Percentiles rank a stretch among this genome's conserved stretches.
phyloP scores from a whole-genome alignment of 768 basidiomycete species.

The Hortiboletus flavorubellus region DNA sequence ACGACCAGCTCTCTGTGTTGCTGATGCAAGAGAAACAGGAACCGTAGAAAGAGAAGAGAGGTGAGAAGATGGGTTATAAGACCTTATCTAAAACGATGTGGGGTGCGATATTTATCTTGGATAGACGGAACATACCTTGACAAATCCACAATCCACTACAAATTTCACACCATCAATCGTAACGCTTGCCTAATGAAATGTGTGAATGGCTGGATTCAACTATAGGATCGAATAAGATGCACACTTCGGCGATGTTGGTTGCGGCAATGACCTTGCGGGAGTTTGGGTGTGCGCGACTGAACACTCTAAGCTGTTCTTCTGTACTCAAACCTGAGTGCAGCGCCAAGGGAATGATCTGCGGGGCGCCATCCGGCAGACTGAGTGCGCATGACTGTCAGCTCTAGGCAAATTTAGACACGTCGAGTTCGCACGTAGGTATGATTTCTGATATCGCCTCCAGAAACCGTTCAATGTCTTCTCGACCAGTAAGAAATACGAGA shows the following conservation, averaged over 20 bases:
- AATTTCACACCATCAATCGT: constrained; percentile 96
- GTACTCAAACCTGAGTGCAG: constrained; percentile 87
- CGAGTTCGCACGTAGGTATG: constrained; percentile 54
- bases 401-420: neutral
- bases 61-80: constrained; percentile 82
- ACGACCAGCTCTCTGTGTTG: constrained; percentile 89
- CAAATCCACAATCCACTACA: constrained; percentile 92
- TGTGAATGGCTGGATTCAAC: neutral
- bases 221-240: constrained; percentile 1
- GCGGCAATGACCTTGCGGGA: constrained; percentile 87
- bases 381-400: neutral
- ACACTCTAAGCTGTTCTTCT: constrained; percentile 85
- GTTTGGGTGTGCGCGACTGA: constrained; percentile 70
- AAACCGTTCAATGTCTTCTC: constrained; percentile 94
- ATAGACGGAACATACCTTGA: constrained; percentile 60
- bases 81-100: constrained; percentile 61
- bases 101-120: neutral
- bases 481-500: constrained; percentile 89
- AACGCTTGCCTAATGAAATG: constrained; percentile 69
- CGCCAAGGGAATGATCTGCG: constrained; percentile 63
- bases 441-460: constrained; percentile 78
- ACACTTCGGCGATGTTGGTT: constrained; percentile 94
- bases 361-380: constrained; percentile 53
- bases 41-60: constrained; percentile 83
- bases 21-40: constrained; percentile 84